Evolutionary conservation across 2,329 filamentous ascomycete species (phyloP), one percentile per base, ranked within the genome.

Genomic region (Biscogniauxia marginata): DNA sequence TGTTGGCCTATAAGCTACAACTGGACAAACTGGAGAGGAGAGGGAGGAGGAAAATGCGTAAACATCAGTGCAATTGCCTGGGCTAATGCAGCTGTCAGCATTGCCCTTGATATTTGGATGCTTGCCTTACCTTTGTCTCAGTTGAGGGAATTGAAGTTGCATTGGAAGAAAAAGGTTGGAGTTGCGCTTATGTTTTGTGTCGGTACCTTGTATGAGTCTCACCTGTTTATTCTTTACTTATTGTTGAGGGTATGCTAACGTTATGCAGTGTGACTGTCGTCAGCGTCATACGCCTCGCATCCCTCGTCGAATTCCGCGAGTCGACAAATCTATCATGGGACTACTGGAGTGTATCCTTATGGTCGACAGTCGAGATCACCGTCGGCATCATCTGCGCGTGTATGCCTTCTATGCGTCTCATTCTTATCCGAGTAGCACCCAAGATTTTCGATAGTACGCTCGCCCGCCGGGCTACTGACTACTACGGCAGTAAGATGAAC

Each of bases 131-230:
- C 78, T 1, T 70, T 81, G n/a, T 73, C 73, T 9, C 74, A 78
- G 55, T 61, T 82, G 4, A 56, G 68, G 22, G 50, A 64, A 1
- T 68, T 81, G 20, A 71, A 74, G 4, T 60, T 80, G 46, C 73
- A 75, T 55, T 76, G 73, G 67, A 77, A 76, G 69, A 79, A 79
- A 68, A 81, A 79, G 68, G n/a, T 77, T 6, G 72, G 75, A 52
- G 73, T 79, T 2, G 63, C 64, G 9, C 50, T 79, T 49, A 80
- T 81, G 77, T 80, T 81, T 58, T 70, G 68, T n/a, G 73, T 80
- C 3, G 78, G 79, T 4, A 68, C 70, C 2, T 74, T 74, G 67
- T 69, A 50, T 49, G 65, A 63, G 2, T 20, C 6, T 30, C 1
- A 25, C 18, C 30, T 18, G 8, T n/a, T 39, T 39, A 39, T 11